Base-by-base conservation (phyloP, 352 stramenopile species). In the Pythium volutum region DNA sequence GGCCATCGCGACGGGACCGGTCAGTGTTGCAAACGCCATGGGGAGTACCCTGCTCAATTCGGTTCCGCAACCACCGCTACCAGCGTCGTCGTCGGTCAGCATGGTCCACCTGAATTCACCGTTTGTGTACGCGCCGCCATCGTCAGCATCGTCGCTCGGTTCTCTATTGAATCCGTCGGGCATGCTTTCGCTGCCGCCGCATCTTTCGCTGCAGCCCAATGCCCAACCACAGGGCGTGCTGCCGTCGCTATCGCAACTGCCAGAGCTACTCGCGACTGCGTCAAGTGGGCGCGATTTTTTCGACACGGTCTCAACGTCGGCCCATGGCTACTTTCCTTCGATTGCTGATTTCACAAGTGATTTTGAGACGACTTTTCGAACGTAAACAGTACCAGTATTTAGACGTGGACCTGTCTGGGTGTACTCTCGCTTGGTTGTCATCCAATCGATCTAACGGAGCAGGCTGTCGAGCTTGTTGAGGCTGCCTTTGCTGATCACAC, bases 381-480 rank as follows among this genome's bases (percentile, higher is more conserved):
- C 65, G 59, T 87, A 64, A 74, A 10, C 18, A 55, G n/a, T n/a
- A n/a, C n/a, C n/a, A n/a, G n/a, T n/a, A n/a, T n/a, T n/a, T n/a
- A n/a, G n/a, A n/a, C n/a, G n/a, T n/a, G n/a, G n/a, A n/a, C n/a
- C n/a, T n/a, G n/a, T n/a, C n/a, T n/a, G n/a, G n/a, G n/a, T n/a
- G n/a, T n/a, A n/a, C n/a, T n/a, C n/a, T n/a, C n/a, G n/a, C n/a
- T n/a, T n/a, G n/a, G n/a, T 48, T n/a, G 9, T 14, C n/a, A 9
- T 5, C 29, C 11, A 9, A 27, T 23, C 34, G 1, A 23, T 34
- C 16, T 84, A 91, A 15, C 80, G 80, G 46, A 93, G 53, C 11
- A 93, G 66, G 59, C 82, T 94, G 50, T 94, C 82, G 25, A 94
- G 70, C 55, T 94, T 94, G 59, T 94, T 91, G 25, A 91, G 64